These are phyloP conservation scores for Uronychia setigera DNA, from an alignment of 73 alveolate genomes.

Conservation along the genomic window DNA sequence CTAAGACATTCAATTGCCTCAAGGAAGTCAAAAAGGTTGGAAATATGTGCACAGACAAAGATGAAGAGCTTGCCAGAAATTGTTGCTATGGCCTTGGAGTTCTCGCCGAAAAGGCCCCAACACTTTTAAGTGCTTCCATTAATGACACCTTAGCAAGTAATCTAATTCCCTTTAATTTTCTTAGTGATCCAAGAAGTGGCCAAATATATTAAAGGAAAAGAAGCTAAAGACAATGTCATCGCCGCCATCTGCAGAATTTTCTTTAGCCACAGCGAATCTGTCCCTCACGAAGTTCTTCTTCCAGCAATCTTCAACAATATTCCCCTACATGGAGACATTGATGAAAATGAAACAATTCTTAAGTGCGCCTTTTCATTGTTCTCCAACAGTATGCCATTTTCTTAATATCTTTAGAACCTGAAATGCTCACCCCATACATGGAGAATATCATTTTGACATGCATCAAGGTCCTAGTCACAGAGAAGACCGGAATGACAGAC, in stretches of 20 bases:
- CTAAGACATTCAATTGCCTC: conserved; percentile 14
- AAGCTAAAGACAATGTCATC: conserved; percentile 61
- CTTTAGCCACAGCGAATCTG: conserved; percentile 20
- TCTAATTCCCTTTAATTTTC: not conserved
- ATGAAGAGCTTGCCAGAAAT: conserved; percentile 49
- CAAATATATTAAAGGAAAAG: conserved; percentile 28
- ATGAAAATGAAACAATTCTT: conserved; percentile 59
- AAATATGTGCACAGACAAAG: conserved; percentile 7
- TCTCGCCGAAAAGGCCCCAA: conserved; percentile 28
- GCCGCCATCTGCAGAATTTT: conserved; percentile 60
- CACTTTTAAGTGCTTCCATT: not conserved
- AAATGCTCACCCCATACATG: conserved; percentile 46
- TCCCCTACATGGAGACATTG: conserved; percentile 59
- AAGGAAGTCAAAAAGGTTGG: not conserved
- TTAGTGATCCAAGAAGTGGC: not conserved
- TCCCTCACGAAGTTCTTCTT: conserved; percentile 23
- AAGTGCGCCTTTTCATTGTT: conserved; percentile 39
- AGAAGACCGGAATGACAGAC: not conserved
- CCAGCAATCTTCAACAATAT: conserved; percentile 29
- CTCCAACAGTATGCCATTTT: not conserved
- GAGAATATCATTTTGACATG: conserved; percentile 42
- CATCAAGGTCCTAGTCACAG: conserved; percentile 15
- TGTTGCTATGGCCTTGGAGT: conserved; percentile 52
- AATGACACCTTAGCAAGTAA: conserved; percentile 14
- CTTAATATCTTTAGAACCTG: conserved; percentile 24